Evolutionary conservation across 2,329 filamentous ascomycete genomes (phyloP), one percentile per base, ranked within the genome.

Genomic region (Stagonosporopsis chrysanthemi): DNA sequence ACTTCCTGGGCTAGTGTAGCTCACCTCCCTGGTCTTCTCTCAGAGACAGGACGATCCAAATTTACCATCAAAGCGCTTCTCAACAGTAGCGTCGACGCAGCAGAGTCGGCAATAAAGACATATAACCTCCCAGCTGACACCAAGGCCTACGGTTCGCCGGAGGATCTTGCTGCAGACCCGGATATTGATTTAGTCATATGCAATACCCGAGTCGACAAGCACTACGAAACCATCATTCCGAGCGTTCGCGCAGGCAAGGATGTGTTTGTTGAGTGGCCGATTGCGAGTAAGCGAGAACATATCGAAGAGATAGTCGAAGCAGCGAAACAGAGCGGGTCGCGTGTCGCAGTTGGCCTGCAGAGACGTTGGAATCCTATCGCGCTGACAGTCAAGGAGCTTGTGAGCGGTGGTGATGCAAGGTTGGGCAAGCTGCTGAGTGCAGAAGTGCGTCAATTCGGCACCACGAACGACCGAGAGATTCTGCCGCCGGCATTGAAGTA

Each of bases 1-100:
- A 80, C 78, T 4, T 80, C 81, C 0, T 89, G 86, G 86, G 85
- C 84, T 2, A 77, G 75, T 24, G 63, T 67, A 26, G 84, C 82
- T 2, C 86, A 89, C 64, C 79, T 88, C 0, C 84, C 87, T 0
- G 87, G 87, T 67, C 81, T 89, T 2, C 83, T 83, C 0, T 70
- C 79, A 0, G 79, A 51, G 2, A 56, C 36, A 12, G 71, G 69
- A 6, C 66, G 63, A 1, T 44, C 64, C 3, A 70, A 77, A 4
- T 82, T 81, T 56, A 61, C 78, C 33, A 76, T 84, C 58, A 75
- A 77, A 23, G 81, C 80, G n/a, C 70, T 84, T 1, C 75, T 78
- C 55, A 83, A 83, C 65, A 79, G 78, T 4, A 77, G 68, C 35
- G 62, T 75, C 9, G 68, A 76, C 15, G 76, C 77, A 2, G 79